These are phyloP conservation scores for Ceratocystis albifundus DNA, from an alignment of 2,329 filamentous ascomycete species.

Conservation along the genomic window DNA sequence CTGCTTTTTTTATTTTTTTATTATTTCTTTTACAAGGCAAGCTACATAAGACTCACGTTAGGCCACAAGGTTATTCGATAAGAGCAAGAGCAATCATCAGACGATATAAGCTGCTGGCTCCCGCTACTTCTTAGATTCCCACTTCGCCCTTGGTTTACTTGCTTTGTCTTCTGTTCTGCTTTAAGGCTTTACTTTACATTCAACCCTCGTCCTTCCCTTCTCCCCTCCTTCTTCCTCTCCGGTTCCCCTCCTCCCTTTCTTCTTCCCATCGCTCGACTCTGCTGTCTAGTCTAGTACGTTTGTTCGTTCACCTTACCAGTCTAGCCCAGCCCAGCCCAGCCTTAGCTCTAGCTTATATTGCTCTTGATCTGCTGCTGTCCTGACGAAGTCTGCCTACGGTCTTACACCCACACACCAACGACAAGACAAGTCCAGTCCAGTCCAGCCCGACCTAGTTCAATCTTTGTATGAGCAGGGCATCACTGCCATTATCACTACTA, in stretches of 20 bases:
- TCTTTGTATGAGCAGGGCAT: not conserved
- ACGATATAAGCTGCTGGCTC: slow-evolving; percentile 18
- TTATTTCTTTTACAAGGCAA: not conserved
- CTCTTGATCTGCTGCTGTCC: not conserved
- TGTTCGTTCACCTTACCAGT: not conserved
- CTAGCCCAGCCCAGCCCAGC: too few species aligned
- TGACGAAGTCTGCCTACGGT: not conserved
- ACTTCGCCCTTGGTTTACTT: slow-evolving; percentile 6
- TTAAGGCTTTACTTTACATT: slow-evolving; percentile 5
- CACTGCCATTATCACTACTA: not conserved
- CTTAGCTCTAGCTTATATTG: not conserved
- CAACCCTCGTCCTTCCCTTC: not conserved
- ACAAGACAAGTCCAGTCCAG: not conserved
- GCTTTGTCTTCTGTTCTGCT: slow-evolving; percentile 8
- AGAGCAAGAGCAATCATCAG: slow-evolving; percentile 11
- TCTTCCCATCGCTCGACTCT: not conserved
- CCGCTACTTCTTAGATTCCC: slow-evolving; percentile 5
- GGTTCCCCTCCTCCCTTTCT: too few species aligned
- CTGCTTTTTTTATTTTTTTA: not conserved
- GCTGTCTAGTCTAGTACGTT: not conserved
- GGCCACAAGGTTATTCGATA: not conserved
- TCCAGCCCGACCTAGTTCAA: not conserved
- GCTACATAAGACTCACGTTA: not conserved
- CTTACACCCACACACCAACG: not conserved
- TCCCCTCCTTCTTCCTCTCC: not conserved